Conservation (phyloP, 495 filamentous ascomycete species). For the Neurospora tetrasperma region DNA sequence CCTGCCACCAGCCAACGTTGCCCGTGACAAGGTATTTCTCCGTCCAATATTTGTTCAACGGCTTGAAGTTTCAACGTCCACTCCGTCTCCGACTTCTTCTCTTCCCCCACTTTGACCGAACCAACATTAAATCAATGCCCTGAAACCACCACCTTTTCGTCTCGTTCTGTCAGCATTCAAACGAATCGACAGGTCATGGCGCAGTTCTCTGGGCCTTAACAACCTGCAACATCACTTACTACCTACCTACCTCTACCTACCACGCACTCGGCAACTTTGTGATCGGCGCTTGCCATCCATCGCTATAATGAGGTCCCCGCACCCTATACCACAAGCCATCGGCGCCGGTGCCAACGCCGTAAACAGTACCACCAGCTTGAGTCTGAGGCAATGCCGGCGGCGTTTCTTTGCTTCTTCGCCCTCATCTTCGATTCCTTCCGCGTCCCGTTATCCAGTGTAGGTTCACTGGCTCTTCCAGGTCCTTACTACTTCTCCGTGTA, state of each 20-base stretch:
- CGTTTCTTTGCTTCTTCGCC: conserved; percentile 4
- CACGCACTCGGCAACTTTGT: not conserved
- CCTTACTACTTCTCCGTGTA: not conserved
- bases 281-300: not conserved
- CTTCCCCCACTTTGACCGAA: not conserved
- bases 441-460: not conserved
- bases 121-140: not conserved
- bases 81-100: not conserved
- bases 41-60: too few species aligned
- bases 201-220: not conserved
- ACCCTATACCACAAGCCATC: not conserved
- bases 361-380: not conserved
- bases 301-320: not conserved
- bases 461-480: not conserved
- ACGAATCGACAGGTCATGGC: not conserved
- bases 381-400: not conserved
- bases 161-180: not conserved
- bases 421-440: not conserved
- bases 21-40: not conserved
- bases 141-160: not conserved
- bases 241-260: not conserved
- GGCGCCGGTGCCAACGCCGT: not conserved
- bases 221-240: not conserved
- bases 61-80: not conserved
- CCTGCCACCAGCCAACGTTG: not conserved